These are phyloP conservation scores for Zasmidium citrigriseum DNA, from an alignment of 2,329 filamentous ascomycete genomes.

Conservation along the genomic window DNA sequence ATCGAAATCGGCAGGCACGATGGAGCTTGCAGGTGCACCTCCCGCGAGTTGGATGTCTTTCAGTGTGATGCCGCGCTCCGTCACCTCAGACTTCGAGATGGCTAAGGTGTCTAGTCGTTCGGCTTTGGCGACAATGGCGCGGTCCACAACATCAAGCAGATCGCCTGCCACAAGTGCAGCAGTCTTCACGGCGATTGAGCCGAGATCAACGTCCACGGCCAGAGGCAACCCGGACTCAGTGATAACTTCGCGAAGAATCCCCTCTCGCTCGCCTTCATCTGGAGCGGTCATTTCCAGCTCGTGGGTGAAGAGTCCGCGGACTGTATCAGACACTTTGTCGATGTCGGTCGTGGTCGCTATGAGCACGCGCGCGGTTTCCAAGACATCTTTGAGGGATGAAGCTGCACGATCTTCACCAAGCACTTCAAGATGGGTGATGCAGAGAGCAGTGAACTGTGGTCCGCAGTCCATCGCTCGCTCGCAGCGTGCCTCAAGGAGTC, in stretches of 20 bases:
- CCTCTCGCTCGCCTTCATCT: conserved; percentile 88
- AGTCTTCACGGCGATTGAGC: conserved; percentile 87
- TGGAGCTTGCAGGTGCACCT: conserved; percentile 72
- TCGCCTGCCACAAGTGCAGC: conserved; percentile 91
- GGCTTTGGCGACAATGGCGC: conserved; percentile 76
- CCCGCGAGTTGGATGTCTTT: conserved; percentile 88
- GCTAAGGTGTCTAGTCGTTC: conserved; percentile 76
- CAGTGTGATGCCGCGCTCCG: conserved; percentile 50
- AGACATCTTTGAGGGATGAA: conserved; percentile 77
- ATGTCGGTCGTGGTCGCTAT: conserved; percentile 94
- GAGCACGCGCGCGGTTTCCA: conserved; percentile 77
- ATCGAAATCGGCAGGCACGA: conserved; percentile 84
- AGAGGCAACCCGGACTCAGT: conserved; percentile 74
- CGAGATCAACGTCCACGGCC: conserved; percentile 79
- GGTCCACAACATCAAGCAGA: conserved; percentile 88
- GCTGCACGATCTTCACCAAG: conserved; percentile 89
- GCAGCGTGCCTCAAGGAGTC: conserved; percentile 80
- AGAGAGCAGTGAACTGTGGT: conserved; percentile 74
- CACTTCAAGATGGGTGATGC: conserved; percentile 89
- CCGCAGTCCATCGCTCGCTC: conserved; percentile 90
- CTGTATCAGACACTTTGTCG: conserved; percentile 87
- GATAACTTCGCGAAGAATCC: conserved; percentile 77
- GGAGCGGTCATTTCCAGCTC: conserved; percentile 92
- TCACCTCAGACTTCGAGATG: conserved; percentile 40
- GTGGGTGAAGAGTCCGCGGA: conserved; percentile 89